Evolutionary conservation across 164 flowering plant genomes (phyloP).

Genomic region (Amborella trichopoda): DNA sequence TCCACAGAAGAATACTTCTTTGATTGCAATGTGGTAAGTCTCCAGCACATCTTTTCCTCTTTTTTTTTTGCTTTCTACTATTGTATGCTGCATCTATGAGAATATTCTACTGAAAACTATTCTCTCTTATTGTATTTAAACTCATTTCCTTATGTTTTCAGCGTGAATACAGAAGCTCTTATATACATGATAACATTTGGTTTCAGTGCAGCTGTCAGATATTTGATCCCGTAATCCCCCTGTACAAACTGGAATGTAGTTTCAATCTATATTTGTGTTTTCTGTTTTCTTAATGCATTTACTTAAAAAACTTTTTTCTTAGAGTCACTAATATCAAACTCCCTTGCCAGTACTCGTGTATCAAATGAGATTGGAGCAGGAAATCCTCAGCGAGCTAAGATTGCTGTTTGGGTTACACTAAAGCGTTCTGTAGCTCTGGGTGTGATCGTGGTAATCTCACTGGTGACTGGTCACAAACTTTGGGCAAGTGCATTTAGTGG

Average conservation of each 20-base stretch:
- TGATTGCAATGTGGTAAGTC: conserved; percentile 78
- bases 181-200: conserved; percentile 71
- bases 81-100: not conserved
- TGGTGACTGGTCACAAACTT: conserved; percentile 47
- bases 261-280: no score
- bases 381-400: conserved; percentile 41
- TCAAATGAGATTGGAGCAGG: conserved; percentile 89
- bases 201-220: conserved; percentile 91
- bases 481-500: conserved; percentile 72
- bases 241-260: not conserved
- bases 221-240: conserved; percentile 2
- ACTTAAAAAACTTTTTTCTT: not conserved
- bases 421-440: conserved; percentile 55
- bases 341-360: conserved; percentile 63
- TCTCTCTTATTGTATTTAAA: not conserved
- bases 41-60: not conserved
- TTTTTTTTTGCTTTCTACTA: not conserved
- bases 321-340: not conserved
- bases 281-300: not conserved
- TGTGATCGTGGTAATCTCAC: conserved; percentile 22
- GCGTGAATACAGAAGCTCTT: conserved; percentile 76
- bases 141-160: conserved; percentile 15
- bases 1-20: conserved; percentile 53
- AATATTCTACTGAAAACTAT: not conserved
- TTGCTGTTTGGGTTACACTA: conserved; percentile 53